Conservation (phyloP, 805 yeast species). For the Cyberlindnera mycetangii region DNA sequence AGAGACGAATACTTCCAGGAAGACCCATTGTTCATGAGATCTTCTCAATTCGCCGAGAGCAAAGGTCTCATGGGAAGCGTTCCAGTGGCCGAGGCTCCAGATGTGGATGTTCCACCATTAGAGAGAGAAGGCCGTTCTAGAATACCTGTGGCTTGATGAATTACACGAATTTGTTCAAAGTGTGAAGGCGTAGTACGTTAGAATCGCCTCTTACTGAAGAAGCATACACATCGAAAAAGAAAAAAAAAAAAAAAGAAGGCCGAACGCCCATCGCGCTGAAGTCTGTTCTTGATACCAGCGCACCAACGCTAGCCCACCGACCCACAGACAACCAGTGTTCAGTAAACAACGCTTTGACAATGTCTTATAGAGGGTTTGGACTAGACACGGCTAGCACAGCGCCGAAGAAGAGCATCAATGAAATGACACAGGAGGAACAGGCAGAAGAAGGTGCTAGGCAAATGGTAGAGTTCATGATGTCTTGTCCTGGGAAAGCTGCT, state of each 20-base stretch:
- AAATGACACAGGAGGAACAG: slow-evolving; percentile 89
- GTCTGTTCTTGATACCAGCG: not conserved
- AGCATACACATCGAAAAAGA: too few species aligned
- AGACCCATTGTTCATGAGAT: slow-evolving; percentile 65
- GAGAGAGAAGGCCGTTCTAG: slow-evolving; percentile 70
- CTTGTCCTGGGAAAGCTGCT: slow-evolving; percentile 92
- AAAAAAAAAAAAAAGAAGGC: not conserved
- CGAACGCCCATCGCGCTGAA: not conserved
- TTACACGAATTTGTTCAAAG: too few species aligned
- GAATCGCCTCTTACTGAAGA: too few species aligned
- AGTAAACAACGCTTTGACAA: not conserved
- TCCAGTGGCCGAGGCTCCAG: slow-evolving; percentile 56
- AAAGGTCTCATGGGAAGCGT: slow-evolving; percentile 93
- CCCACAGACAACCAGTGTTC: not conserved
- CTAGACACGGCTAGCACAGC: slow-evolving; percentile 38
- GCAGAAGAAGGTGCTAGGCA: slow-evolving; percentile 85
- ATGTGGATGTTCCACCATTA: slow-evolving; percentile 65
- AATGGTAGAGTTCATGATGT: slow-evolving; percentile 80
- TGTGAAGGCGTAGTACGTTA: too few species aligned
- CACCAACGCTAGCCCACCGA: not conserved
- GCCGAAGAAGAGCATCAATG: slow-evolving; percentile 48
- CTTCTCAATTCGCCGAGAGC: slow-evolving; percentile 78
- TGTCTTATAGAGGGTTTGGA: slow-evolving; percentile 43
- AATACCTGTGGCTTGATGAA: not conserved
- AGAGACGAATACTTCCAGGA: slow-evolving; percentile 82